Conservation (phyloP, 140 eudicot genomes). For the Cichorium intybus region DNA sequence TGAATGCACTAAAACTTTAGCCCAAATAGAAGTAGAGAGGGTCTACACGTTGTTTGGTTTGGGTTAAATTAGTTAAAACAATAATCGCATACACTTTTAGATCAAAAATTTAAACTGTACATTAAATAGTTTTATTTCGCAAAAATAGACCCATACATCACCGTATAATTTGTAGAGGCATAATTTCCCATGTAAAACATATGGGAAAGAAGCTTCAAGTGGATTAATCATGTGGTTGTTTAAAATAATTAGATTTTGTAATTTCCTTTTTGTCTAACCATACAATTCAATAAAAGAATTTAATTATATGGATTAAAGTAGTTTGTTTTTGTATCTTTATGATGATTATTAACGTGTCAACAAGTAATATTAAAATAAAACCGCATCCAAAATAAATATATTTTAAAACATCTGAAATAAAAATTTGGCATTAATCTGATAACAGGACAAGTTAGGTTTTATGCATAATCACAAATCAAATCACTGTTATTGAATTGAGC, state of each 20-base stretch:
- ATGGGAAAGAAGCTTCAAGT: neutral
- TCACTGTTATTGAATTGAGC: neutral
- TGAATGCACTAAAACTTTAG: conserved; percentile 24
- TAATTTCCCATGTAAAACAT: neutral
- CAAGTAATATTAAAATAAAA: neutral
- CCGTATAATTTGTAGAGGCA: too few relatives aligned
- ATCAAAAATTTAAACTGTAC: neutral
- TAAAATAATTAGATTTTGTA: neutral
- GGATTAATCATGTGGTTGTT: neutral
- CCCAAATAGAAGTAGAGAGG: neutral
- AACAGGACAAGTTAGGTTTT: neutral
- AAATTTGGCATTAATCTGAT: neutral
- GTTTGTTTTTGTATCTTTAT: neutral
- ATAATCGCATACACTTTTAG: neutral
- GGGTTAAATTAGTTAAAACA: neutral
- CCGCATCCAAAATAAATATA: neutral
- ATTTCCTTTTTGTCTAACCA: neutral
- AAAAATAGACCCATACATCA: too few relatives aligned
- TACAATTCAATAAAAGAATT: neutral
- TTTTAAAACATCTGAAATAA: neutral
- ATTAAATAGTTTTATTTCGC: neutral
- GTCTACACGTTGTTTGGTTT: neutral
- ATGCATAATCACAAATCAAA: neutral
- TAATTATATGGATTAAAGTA: neutral
- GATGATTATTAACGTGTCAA: neutral